phyloP scores from a whole-genome alignment of 2,329 filamentous ascomycete species.

The Truncatella angustata region DNA sequence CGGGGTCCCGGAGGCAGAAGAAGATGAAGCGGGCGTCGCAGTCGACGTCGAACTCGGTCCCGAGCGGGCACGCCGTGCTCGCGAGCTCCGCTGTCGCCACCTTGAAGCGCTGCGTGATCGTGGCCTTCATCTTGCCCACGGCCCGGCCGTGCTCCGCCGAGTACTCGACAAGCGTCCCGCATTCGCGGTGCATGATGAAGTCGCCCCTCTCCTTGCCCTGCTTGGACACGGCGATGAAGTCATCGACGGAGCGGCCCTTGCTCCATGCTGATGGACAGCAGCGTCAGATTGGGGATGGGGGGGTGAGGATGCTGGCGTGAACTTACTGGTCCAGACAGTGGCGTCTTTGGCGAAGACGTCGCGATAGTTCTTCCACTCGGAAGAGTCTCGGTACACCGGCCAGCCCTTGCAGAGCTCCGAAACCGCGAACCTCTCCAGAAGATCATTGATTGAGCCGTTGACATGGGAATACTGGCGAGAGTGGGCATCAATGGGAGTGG shows the following conservation, averaged over 20 bases:
- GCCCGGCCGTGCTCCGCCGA: constrained; percentile 36
- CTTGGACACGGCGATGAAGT: constrained; percentile 49
- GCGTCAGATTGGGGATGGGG: no score
- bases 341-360: constrained; percentile 45
- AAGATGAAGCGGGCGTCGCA: constrained; percentile 50
- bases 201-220: constrained; percentile 47
- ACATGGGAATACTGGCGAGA: constrained; percentile 38
- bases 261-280: constrained; percentile 46
- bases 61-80: constrained; percentile 20
- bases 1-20: constrained; percentile 36
- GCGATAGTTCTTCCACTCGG: constrained; percentile 53
- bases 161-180: constrained; percentile 45
- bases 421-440: constrained; percentile 44
- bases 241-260: constrained; percentile 38
- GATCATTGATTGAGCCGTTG: constrained; percentile 39
- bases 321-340: constrained; percentile 48
- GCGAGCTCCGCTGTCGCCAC: constrained; percentile 16
- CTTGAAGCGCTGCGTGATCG: constrained; percentile 49
- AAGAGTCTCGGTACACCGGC: constrained; percentile 52
- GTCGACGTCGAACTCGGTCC: constrained; percentile 44
- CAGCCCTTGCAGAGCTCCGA: constrained; percentile 53
- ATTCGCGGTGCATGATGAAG: constrained; percentile 58
- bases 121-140: constrained; percentile 53
- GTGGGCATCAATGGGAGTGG: constrained; percentile 30
- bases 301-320: no score